These are phyloP conservation scores for Eudorina sp. DNA, from an alignment of 139 green algal species.

Conservation along the genomic window DNA sequence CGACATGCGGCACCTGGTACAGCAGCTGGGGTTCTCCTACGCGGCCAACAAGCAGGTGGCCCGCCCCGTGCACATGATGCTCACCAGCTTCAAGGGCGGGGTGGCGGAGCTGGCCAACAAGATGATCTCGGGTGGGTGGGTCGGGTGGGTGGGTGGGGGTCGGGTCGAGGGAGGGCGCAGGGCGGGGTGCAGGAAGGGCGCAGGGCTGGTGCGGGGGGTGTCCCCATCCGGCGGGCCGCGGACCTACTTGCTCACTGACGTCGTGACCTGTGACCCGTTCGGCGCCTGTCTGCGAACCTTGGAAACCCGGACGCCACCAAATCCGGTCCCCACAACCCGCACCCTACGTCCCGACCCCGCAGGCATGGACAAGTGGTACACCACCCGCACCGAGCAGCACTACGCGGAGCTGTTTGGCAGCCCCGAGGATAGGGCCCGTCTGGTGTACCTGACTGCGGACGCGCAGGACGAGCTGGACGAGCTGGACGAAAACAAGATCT, in stretches of 20 bases:
- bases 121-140: constrained; percentile 40
- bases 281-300: no score
- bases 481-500: constrained; percentile 78
- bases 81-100: constrained; percentile 68
- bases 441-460: constrained; percentile 92
- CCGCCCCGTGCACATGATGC: constrained; percentile 65
- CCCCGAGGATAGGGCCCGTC: constrained; percentile 42
- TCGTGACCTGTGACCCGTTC: no score
- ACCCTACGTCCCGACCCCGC: not conserved
- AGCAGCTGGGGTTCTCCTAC: constrained; percentile 84
- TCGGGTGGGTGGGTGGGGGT: not conserved
- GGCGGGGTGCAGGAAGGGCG: not conserved
- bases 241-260: no score
- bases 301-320: no score
- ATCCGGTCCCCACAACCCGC: no score
- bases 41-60: constrained; percentile 51
- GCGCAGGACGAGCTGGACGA: constrained; percentile 74
- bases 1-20: constrained; percentile 72
- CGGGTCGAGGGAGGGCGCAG: not conserved
- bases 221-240: no score
- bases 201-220: not conserved
- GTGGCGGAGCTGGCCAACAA: constrained; percentile 16
- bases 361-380: constrained; percentile 72
- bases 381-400: constrained; percentile 51
- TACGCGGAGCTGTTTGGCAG: constrained; percentile 70